phyloP scores from a whole-genome alignment of 1,284 basidiomycete species.

The Schizophyllum commune region DNA sequence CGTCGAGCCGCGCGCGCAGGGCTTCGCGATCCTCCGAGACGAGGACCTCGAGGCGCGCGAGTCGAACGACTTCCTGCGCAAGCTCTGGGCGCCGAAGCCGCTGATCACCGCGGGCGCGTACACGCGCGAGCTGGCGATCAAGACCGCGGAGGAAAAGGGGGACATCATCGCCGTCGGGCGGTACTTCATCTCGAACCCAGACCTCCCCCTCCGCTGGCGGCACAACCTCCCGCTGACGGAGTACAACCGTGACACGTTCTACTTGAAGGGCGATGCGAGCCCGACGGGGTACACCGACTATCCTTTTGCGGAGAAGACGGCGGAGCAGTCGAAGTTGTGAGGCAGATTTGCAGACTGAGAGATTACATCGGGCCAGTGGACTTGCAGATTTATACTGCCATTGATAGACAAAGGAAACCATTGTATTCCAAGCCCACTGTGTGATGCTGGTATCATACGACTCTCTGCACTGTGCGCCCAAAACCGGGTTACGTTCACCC shows the following conservation, averaged over 20 bases:
- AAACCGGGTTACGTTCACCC: too few species aligned
- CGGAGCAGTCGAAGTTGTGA: too few species aligned
- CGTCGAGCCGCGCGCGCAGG: constrained; percentile 30
- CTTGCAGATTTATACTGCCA: too few species aligned
- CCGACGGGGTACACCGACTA: not conserved
- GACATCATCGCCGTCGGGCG: constrained; percentile 33
- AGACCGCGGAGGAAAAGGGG: constrained; percentile 29
- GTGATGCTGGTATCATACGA: too few species aligned
- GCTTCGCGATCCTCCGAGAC: constrained; percentile 4
- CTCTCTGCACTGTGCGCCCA: too few species aligned
- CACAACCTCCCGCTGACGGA: not conserved
- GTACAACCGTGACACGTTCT: not conserved
- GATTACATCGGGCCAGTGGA: too few species aligned
- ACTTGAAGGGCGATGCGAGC: not conserved
- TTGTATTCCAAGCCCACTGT: too few species aligned
- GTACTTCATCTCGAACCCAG: constrained; percentile 29
- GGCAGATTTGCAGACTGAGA: too few species aligned
- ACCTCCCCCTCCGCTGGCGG: not conserved
- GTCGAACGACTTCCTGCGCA: constrained; percentile 13
- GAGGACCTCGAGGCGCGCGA: constrained; percentile 2
- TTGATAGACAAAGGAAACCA: too few species aligned
- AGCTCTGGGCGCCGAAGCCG: constrained; percentile 13
- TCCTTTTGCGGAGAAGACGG: too few species aligned
- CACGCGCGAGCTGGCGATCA: constrained; percentile 23
- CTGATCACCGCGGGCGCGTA: constrained; percentile 21